phyloP scores from a whole-genome alignment of 2,329 filamentous ascomycete species.

The Xylaria sp. region DNA sequence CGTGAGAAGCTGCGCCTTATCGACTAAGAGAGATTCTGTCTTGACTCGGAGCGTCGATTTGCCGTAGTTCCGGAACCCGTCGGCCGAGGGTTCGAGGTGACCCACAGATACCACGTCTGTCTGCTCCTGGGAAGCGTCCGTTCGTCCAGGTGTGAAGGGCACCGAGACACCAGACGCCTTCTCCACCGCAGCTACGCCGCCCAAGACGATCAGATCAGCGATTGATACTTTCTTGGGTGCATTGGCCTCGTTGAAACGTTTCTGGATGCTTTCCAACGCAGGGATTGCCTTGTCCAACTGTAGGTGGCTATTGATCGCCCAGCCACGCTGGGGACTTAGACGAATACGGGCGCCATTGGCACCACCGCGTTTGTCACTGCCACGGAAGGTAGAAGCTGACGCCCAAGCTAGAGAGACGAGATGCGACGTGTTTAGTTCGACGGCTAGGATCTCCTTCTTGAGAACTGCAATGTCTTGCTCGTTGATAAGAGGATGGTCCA shows the following conservation, averaged over 20 bases:
- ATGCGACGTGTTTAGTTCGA: constrained; percentile 64
- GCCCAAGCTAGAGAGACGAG: constrained; percentile 72
- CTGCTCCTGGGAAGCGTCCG: constrained; percentile 72
- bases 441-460: constrained; percentile 70
- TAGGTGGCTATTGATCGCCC: constrained; percentile 75
- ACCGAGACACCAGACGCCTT: constrained; percentile 70
- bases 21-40: constrained; percentile 73
- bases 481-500: constrained; percentile 62
- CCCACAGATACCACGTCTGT: constrained; percentile 69
- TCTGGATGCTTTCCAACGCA: constrained; percentile 68
- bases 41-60: constrained; percentile 63
- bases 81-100: constrained; percentile 71
- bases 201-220: constrained; percentile 80
- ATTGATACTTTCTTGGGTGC: constrained; percentile 74
- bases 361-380: constrained; percentile 80
- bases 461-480: constrained; percentile 67
- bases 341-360: constrained; percentile 81
- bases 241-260: constrained; percentile 65
- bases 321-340: constrained; percentile 72
- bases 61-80: constrained; percentile 83
- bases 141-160: constrained; percentile 75
- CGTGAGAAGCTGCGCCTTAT: constrained; percentile 72
- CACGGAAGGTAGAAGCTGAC: constrained; percentile 73
- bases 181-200: constrained; percentile 72
- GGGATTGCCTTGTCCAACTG: constrained; percentile 67